Conservation (phyloP, 2,329 filamentous ascomycete genomes). For the Penicillium sclerotiorum region DNA sequence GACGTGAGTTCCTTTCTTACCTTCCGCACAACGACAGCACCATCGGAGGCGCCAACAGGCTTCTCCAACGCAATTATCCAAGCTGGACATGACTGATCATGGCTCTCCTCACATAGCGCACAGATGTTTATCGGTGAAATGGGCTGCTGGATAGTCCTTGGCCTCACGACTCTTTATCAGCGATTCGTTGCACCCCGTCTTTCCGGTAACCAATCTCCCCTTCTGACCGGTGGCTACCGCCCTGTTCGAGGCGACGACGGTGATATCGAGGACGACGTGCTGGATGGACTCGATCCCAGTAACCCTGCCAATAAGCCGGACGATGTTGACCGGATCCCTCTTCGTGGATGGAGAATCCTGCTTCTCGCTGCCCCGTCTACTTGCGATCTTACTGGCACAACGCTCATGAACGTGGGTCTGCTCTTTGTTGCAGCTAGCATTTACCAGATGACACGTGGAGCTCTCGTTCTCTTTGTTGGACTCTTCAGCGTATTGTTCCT, state of each 20-base stretch:
- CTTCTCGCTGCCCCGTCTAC: conserved; percentile 83
- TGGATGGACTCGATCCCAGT: conserved; percentile 45
- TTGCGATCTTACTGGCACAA: conserved; percentile 93
- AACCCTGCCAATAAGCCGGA: conserved; percentile 57
- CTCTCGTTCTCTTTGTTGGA: conserved; percentile 92
- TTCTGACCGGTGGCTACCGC: conserved; percentile 63
- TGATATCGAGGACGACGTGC: conserved; percentile 48
- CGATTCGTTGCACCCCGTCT: conserved; percentile 51
- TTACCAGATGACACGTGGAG: conserved; percentile 97
- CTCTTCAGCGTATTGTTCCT: conserved; percentile 93
- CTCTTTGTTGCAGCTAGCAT: conserved; percentile 94
- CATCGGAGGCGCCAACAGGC: neutral
- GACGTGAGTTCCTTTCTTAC: conserved; percentile 55
- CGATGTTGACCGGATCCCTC: conserved; percentile 59
- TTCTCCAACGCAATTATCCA: neutral
- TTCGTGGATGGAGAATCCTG: conserved; percentile 71
- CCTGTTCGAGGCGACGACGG: conserved; percentile 59
- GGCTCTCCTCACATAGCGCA: conserved; percentile 45
- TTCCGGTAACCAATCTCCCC: conserved; percentile 42
- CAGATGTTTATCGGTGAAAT: conserved; percentile 99
- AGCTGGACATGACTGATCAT: conserved; percentile 1
- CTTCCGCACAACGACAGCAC: neutral
- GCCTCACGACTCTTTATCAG: conserved; percentile 67
- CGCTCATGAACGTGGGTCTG: conserved; percentile 94
- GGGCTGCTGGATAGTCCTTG: conserved; percentile 92